A percentile compares a stretch with the other conserved stretches of the same genome.
Evolutionary conservation across 441 rosid species (phyloP).

Genomic region (Macaranga tanarius): DNA sequence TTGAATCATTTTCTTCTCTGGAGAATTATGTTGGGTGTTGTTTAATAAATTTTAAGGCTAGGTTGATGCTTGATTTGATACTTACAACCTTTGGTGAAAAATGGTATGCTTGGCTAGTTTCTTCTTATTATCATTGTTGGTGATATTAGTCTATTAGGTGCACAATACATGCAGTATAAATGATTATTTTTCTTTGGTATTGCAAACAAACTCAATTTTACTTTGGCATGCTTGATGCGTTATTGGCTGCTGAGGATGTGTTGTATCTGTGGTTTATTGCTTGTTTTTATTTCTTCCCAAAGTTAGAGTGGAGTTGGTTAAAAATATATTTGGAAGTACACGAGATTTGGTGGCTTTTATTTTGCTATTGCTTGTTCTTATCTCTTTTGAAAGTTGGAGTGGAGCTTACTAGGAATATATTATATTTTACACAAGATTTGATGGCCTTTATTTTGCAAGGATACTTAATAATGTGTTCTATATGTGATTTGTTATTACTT

Average conservation of each 20-base stretch:
- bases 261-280: background rate
- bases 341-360: too few species aligned
- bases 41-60: background rate
- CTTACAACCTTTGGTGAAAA: background rate
- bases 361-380: too few species aligned
- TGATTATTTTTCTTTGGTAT: background rate
- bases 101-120: background rate
- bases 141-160: background rate
- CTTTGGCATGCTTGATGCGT: conserved; percentile 71
- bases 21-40: background rate
- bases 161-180: conserved; percentile 1
- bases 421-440: too few species aligned
- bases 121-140: background rate
- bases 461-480: background rate
- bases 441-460: background rate
- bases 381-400: background rate
- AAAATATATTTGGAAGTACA: too few species aligned
- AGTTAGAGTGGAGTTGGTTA: too few species aligned
- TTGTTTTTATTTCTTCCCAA: background rate
- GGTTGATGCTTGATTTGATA: background rate
- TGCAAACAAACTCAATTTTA: conserved; percentile 42
- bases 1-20: background rate
- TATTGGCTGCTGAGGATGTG: conserved; percentile 49
- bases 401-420: background rate
- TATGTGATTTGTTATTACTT: background rate